These are phyloP conservation scores for Alternaria ventricosa DNA, from an alignment of 2,329 filamentous ascomycete genomes.

Conservation along the genomic window DNA sequence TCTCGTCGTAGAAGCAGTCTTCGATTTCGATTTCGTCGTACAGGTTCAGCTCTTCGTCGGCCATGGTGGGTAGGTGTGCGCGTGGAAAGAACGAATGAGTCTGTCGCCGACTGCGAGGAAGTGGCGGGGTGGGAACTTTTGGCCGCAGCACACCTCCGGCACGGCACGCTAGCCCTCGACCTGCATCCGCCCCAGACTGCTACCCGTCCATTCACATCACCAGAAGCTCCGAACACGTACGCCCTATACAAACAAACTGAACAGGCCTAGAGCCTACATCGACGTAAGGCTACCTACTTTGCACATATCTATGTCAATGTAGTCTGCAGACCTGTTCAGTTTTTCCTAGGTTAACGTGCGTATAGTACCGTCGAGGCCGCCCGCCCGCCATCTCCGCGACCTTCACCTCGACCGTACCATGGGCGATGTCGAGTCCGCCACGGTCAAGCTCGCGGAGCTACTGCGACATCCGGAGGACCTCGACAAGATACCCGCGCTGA, in stretches of 20 bases:
- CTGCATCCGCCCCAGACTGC: not conserved
- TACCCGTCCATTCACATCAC: constrained; percentile 8
- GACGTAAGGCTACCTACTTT: too few species aligned
- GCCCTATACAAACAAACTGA: too few species aligned
- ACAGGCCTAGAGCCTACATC: too few species aligned
- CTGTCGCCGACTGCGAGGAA: not conserved
- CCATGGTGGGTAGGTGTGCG: constrained; percentile 27
- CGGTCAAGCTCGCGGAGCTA: constrained; percentile 86
- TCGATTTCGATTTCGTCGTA: constrained; percentile 99
- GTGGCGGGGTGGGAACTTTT: constrained; percentile 16
- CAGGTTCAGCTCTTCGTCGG: constrained; percentile 63
- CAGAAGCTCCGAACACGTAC: constrained; percentile 9
- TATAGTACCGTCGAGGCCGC: not conserved
- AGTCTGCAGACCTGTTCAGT: too few species aligned
- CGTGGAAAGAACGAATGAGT: constrained; percentile 2
- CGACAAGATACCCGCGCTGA: constrained; percentile 90
- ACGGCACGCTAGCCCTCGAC: constrained; percentile 12
- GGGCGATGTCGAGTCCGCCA: constrained; percentile 67
- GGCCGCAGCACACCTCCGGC: constrained; percentile 12
- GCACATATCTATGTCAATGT: too few species aligned
- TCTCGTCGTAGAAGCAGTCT: constrained; percentile 92
- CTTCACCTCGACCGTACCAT: constrained; percentile 18
- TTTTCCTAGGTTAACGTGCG: too few species aligned
- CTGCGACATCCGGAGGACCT: constrained; percentile 95
- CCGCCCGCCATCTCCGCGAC: constrained; percentile 10